Conservation (phyloP, 345 rosid species). For the Lepidium aucheri region DNA sequence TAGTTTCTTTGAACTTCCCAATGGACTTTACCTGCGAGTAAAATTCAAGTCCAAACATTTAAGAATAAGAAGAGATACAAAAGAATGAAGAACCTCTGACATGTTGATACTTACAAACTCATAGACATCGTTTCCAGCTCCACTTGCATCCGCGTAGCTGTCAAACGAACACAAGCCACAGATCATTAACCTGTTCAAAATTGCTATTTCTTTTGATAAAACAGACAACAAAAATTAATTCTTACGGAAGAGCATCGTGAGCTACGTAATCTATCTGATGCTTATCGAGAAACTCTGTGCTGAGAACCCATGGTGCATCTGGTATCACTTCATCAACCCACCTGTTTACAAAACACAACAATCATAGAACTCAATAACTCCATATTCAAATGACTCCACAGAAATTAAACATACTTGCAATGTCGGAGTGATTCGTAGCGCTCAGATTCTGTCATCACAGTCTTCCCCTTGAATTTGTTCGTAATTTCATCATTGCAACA, state of each 20-base stretch:
- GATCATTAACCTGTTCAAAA: neutral
- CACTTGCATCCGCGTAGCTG: constrained; percentile 71
- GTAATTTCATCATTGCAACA: constrained; percentile 64
- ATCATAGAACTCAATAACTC: neutral
- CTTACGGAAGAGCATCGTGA: constrained; percentile 66
- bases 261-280: constrained; percentile 60
- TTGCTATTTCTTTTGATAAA: neutral
- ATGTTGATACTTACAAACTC: constrained; percentile 48
- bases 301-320: constrained; percentile 73
- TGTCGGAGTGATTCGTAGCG: constrained; percentile 65
- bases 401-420: constrained; percentile 40
- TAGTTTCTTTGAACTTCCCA: constrained; percentile 61
- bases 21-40: constrained; percentile 36
- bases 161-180: neutral
- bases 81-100: neutral
- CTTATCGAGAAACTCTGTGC: constrained; percentile 52
- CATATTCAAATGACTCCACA: neutral
- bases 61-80: neutral
- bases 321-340: constrained; percentile 79
- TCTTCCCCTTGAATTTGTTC: constrained; percentile 57
- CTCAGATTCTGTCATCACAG: constrained; percentile 60
- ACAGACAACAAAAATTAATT: neutral
- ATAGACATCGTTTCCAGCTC: constrained; percentile 66
- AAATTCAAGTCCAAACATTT: neutral
- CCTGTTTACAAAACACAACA: constrained; percentile 22